These are phyloP conservation scores for Pichia sp. DNA, from an alignment of 1,139 yeast genomes.

Conservation along the genomic window DNA sequence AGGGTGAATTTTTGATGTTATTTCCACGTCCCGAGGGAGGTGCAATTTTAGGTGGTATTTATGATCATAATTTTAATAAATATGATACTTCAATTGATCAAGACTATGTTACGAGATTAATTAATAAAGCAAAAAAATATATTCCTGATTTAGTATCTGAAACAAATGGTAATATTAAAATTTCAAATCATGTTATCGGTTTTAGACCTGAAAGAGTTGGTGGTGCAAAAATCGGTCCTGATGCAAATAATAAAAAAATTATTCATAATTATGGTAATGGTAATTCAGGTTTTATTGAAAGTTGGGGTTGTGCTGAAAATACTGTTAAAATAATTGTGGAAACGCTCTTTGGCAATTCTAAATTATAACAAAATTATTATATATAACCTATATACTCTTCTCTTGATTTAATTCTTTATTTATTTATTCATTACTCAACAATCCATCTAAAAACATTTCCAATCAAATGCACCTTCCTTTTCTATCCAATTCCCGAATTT, in stretches of 20 bases:
- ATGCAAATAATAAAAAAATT: conserved; percentile 31
- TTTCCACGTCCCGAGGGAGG: conserved; percentile 52
- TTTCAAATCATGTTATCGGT: conserved; percentile 40
- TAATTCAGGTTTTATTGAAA: conserved; percentile 43
- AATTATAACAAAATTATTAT: not conserved
- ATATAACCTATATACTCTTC: too few relatives aligned
- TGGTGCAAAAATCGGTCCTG: conserved; percentile 41
- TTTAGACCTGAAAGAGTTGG: conserved; percentile 43
- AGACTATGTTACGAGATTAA: conserved; percentile 36
- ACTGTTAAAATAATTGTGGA: conserved; percentile 6
- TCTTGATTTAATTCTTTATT: not conserved
- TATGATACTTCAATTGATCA: conserved; percentile 32
- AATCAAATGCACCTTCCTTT: too few relatives aligned
- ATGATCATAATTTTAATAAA: conserved; percentile 27
- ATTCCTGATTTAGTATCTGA: conserved; percentile 36
- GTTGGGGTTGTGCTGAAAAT: conserved; percentile 37
- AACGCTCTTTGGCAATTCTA: conserved; percentile 4
- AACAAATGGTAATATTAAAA: conserved; percentile 28
- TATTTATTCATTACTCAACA: not conserved
- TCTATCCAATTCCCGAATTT: too few relatives aligned
- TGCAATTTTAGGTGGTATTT: conserved; percentile 44
- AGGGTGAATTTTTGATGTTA: conserved; percentile 39
- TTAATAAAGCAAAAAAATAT: conserved; percentile 34
- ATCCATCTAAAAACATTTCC: not conserved
- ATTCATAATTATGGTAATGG: conserved; percentile 47